Percentiles rank a stretch among this genome's conserved stretches.
Evolutionary conservation across 345 rosid genomes (phyloP).

Genomic region (Theobroma cacao): DNA sequence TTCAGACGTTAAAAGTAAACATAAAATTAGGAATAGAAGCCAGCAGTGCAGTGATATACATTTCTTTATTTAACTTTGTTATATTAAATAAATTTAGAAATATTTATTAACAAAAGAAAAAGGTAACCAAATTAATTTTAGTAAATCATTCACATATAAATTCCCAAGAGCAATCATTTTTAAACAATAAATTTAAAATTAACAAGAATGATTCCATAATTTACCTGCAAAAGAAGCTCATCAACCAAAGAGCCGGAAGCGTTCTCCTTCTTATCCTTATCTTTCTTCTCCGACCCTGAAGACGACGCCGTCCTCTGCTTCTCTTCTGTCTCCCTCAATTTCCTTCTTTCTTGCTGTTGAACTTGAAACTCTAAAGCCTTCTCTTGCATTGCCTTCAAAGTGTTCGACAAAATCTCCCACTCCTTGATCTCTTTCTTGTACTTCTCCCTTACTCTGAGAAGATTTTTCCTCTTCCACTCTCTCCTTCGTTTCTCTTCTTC

Average conservation of each 20-base stretch:
- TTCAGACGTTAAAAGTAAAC: slow-evolving; percentile 1
- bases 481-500: slow-evolving; percentile 11
- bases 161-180: not conserved
- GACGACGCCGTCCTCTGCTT: slow-evolving; percentile 20
- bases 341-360: slow-evolving; percentile 19
- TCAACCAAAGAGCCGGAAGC: slow-evolving; percentile 37
- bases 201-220: slow-evolving; percentile 1
- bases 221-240: slow-evolving; percentile 62
- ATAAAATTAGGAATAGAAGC: not conserved
- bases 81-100: not conserved
- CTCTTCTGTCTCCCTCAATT: slow-evolving; percentile 11
- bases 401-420: slow-evolving; percentile 67
- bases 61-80: not conserved
- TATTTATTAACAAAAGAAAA: not conserved
- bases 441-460: slow-evolving; percentile 47
- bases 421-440: slow-evolving; percentile 57
- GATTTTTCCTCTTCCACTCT: slow-evolving; percentile 21
- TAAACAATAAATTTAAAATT: not conserved
- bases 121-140: not conserved
- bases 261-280: slow-evolving; percentile 12
- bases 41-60: not conserved
- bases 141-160: not conserved
- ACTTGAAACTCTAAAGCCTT: slow-evolving; percentile 31
- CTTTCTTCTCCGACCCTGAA: slow-evolving; percentile 3
- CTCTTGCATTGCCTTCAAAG: slow-evolving; percentile 49